Base-by-base conservation (phyloP, 1,139 yeast genomes). In the Kodamaea anthophila region DNA sequence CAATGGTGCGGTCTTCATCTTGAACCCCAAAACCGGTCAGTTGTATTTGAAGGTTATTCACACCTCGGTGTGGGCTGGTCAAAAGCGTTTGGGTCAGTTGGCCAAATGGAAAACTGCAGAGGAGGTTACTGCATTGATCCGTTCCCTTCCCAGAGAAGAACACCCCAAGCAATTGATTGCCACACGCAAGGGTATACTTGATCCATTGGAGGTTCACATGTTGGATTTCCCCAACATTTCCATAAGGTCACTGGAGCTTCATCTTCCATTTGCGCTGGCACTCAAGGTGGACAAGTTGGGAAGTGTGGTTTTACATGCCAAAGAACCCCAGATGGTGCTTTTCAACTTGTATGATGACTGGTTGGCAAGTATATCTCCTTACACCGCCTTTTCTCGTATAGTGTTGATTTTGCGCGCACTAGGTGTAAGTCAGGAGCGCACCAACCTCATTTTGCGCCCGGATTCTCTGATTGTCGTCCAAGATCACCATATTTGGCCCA, bases 71-170 rank as follows among this genome's bases (percentile, higher is more conserved):
- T 93, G 96, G 94, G 81, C 96, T 2, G 99, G 99, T 10, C 97
- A 93, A 53, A 88, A 87, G 48, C 81, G 97, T 46, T 66, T 91
- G 42, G 85, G 94, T 16, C 97, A 91, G 51, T 63, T 93, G 39
- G 93, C 97, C 1, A 91, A 91, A 51, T 93, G 98, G 98, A 91
- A 91, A 53, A 81, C 97, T 2, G 98, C 98, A 0, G 99, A 93
- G 56, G 98, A 91, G 58, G 94, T 87, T 15, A 91, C 96, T 8
- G 95, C 96, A 0, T 63, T 91, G 40, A 72, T 91, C 15, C 69
- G 96, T 28, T 85, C 97, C 0, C 59, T 91, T 35, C 97, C 97
- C 1, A 70, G 76, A 33, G 96, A 91, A 50, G 96, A 91, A 53
- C 96, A 88, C 48, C 98, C 98, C 2, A 82, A 82, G 46, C 96